Base-by-base conservation (phyloP, 73 alveolate genomes). In the Paramecium tetraurelia region DNA sequence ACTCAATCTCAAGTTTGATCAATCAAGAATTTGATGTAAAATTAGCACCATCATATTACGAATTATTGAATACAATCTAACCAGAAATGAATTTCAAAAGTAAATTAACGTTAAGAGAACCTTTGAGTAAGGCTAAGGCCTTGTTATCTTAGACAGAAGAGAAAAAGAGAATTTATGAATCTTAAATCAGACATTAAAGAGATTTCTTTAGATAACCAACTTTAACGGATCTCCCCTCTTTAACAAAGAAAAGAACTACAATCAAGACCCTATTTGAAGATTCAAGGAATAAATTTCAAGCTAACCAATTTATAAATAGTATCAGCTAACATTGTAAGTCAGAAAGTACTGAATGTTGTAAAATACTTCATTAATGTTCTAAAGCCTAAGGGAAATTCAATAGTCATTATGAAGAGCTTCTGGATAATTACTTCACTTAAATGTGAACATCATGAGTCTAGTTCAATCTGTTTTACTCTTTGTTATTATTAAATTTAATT, bases 271-370 rank as follows among this genome's bases (percentile, higher is more conserved):
- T 63, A 63, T 63, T 63, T 63, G 50, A 63, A 63, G 46, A 63
- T 24, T 9, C 84, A 31, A 12, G 16, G 4, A 31, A 31, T 33
- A 31, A 63, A 63, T 22, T 2, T 22, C 12, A 33, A 33, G 84
- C 84, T 12, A 63, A 63, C 8, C 24, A 63, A 63, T 63, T 63
- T 63, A 63, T 63, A 12, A 63, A 63, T 22, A 63, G 50, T 63
- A 63, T 63, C 27, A 63, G 27, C 84, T 10, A 63, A 24, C 84
- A 63, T 63, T 63, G 84, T 27, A 63, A 63, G 31, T 63, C 84
- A 31, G 84, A 63, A 63, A 63, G 84, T 18, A 63, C 41, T 63
- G 84, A 63, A 27, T 63, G 84, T 33, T 63, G 84, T 63, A 63
- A 63, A 33, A 63, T 63, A 14, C 84, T 63, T 11, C 84, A 63